Percentiles rank a stretch among this genome's conserved stretches.
Conservation (phyloP, 805 yeast species). For the Saccharomycopsis fibuligera region DNA sequence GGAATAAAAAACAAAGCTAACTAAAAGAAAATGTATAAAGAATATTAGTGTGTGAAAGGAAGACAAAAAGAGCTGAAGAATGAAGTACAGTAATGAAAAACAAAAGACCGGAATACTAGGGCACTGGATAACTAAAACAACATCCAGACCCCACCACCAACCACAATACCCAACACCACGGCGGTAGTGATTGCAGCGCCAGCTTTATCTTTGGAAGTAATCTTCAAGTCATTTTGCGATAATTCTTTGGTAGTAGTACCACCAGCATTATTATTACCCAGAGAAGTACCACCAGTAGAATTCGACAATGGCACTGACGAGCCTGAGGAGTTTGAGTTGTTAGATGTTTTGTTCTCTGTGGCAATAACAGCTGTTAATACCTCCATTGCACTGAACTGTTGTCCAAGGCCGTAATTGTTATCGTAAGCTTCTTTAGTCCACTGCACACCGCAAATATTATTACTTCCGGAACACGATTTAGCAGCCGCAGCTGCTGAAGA, state of each 20-base stretch:
- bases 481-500: constrained; percentile 69
- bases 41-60: too few species aligned
- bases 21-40: too few species aligned
- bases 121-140: constrained; percentile 37
- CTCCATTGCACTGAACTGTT: constrained; percentile 76
- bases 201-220: constrained; percentile 63
- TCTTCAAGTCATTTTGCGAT: constrained; percentile 35
- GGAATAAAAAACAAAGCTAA: too few species aligned
- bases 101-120: too few species aligned
- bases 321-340: not conserved
- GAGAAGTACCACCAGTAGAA: constrained; percentile 46
- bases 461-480: constrained; percentile 41
- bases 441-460: constrained; percentile 52
- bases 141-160: constrained; percentile 81
- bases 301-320: constrained; percentile 23
- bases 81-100: too few species aligned
- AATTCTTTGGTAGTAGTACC: constrained; percentile 28
- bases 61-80: too few species aligned
- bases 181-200: constrained; percentile 92
- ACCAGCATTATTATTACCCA: constrained; percentile 43
- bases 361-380: constrained; percentile 42
- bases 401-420: constrained; percentile 69
- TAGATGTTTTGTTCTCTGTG: constrained; percentile 22
- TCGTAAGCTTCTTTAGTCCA: constrained; percentile 66
- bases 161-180: constrained; percentile 49